Evolutionary conservation across 495 filamentous ascomycete species (phyloP), one percentile per base, ranked within the genome.

Genomic region (Aspergillus bridgeri): DNA sequence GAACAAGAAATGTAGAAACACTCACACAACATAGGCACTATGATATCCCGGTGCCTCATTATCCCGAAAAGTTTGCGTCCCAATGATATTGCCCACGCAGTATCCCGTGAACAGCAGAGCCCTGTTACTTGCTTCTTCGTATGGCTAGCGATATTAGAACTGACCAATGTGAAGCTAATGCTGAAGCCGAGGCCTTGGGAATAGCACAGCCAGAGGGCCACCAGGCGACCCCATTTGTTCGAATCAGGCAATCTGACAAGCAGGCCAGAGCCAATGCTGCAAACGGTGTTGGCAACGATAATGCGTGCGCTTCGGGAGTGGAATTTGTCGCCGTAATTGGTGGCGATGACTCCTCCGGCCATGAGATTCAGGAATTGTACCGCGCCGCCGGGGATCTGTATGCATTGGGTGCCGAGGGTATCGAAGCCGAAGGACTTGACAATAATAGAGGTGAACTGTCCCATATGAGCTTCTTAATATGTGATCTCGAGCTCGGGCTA

Each of bases 51-150:
- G 81, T 7, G 75, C 74, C 67, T 83, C 79, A 24, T 68, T 76
- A 1, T 66, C 65, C 48, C 78, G 81, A 53, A 85, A 83, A 0
- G 80, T 80, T 66, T 81, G 80, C 42, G 81, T 77, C 8, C 78
- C 75, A 59, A 79, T 77, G 38, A 82, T 81, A 67, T 83, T 84
- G 1, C 80, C 81, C n/a, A 82, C 68, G 53, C 79, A 83, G 58
- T 83, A 85, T 3, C 75, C 78, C 17, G 67, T 66, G 45, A 73
- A 71, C 18, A 70, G 17, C 17, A 69, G 38, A 3, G 66, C 64
- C 61, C 62, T 0, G 63, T 61, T 0, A 66, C 61, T 42, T 62
- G 63, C 21, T 69, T 70, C 47, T 72, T 72, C 2, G 69, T 62
- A 29, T 65, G 69, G 1, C 65, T 81, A 0, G 80, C 80, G 42